Evolutionary conservation across 1,139 yeast genomes (phyloP), one percentile per base, ranked within the genome.

Genomic region (Lizanozyma gosingica): DNA sequence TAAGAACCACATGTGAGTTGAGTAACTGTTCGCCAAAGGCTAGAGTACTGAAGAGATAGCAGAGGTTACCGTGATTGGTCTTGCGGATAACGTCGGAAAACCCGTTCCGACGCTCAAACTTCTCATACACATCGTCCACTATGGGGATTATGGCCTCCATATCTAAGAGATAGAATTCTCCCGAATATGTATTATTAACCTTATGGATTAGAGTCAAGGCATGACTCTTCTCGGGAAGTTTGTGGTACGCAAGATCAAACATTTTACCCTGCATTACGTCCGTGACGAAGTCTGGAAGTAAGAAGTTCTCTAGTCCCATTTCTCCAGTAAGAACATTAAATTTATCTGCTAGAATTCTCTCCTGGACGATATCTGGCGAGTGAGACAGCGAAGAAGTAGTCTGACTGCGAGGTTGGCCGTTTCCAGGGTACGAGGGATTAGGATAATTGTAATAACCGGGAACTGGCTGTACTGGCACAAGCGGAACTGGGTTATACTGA

Each of bases 141-240:
- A 57, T 50, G 14, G 44, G 29, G 2, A 50, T 33, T 36, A 62
- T 55, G 15, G 44, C 47, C 14, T 42, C 36, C 18, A 52, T 47
- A 41, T 66, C 70, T 18, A 65, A 58, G 9, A 71, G 49, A 43
- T 69, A 71, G 47, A 65, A 68, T 41, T 70, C 73, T 37, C 61
- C 60, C 2, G 66, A 62, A 42, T 70, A 66, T 11, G 64, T 60
- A 15, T 52, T 45, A 33, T 60, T 52, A 4, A 67, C 67, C 35
- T 57, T 52, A 33, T 55, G 49, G 27, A 70, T 55, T 22, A 69
- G 44, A 18, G 48, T 44, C 17, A 59, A 37, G 3, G 68, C 57
- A 40, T 60, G 56, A 3, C 51, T 49, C 41, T 55, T 58, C 2
- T 56, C 53, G 1, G 76, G 74, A 27, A 70, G 50, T 35, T 43